Conservation (phyloP, 768 basidiomycete species). For the Leccinum obscurum region DNA sequence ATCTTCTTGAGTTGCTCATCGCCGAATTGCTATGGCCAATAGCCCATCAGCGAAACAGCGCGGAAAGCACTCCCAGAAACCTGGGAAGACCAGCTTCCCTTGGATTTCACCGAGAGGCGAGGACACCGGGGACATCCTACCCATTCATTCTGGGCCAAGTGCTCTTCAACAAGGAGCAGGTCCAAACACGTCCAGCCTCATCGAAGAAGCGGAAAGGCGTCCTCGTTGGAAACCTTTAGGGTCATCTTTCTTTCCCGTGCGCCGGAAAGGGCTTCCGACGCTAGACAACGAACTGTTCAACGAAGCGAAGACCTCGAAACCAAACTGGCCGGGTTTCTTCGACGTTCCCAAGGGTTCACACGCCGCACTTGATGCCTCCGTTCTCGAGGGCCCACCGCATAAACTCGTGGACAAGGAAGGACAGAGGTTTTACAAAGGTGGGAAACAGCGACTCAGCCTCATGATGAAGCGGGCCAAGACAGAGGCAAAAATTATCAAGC, state of each 20-base stretch:
- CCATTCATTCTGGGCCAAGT: not conserved
- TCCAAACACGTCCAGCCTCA: constrained; percentile 4
- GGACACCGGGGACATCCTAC: not conserved
- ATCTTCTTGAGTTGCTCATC: not conserved
- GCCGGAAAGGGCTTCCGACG: constrained; percentile 11
- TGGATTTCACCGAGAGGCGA: not conserved
- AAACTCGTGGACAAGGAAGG: constrained; percentile 16
- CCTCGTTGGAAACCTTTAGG: constrained; percentile 10
- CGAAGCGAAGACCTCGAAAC: constrained; percentile 22
- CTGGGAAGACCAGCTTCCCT: not conserved
- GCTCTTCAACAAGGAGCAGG: not conserved
- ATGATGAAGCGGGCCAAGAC: constrained; percentile 34
- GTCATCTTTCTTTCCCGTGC: constrained; percentile 19
- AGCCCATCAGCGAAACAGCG: constrained; percentile 9
- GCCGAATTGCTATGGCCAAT: constrained; percentile 12
- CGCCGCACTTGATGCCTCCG: constrained; percentile 14
- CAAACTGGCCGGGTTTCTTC: constrained; percentile 26
- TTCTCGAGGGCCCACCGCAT: constrained; percentile 6
- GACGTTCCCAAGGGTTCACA: constrained; percentile 20
- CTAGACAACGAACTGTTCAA: constrained; percentile 28
- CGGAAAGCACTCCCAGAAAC: constrained; percentile 2
- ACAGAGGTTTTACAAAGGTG: constrained; percentile 31
- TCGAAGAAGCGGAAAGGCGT: constrained; percentile 7
- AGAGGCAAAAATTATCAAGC: constrained; percentile 40
- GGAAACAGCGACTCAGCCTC: constrained; percentile 29